Evolutionary conservation across 1,284 basidiomycete species (phyloP), one percentile per base, ranked within the genome.

Genomic region (Ceratobasidium papillatum): DNA sequence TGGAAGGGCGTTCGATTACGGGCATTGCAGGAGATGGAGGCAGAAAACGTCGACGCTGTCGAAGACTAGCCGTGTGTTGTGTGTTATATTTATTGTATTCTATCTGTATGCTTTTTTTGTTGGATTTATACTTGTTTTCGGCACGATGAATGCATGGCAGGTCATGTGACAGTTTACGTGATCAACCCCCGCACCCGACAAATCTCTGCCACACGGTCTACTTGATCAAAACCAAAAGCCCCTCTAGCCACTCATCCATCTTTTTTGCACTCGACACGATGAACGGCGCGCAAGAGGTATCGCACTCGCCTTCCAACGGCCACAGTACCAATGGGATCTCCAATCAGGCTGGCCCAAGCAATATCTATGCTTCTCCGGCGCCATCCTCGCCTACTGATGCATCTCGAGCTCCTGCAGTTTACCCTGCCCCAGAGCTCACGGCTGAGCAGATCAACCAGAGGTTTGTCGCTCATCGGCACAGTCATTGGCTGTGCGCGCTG

Each of bases 1-100:
- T 94, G 93, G 93, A 86, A 88, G 75, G 81, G 89, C 80, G 89
- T 93, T 66, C 87, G 93, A 74, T 87, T 89, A 80, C 86, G 87
- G 75, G 91, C 91, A 7, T 82, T 94, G 51, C 87, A 87, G 76
- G 93, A 94, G 80, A 82, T 94, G 79, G 89, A 91, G 78, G 89
- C 89, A 12, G 76, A 76, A 61, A 76, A 74, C 69, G 62, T 63
- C 49, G 69, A 72, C 34, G 47, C 58, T 3, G 69, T 72, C 25
- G 69, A 63, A 27, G 73, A 74, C 14, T 65, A 73, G 43, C 25
- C 47, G 45, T 19, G 19, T 19, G 45, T 30, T 63, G 32, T 41
- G 25, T 59, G 32, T 41, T 59, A 9, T 63, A 65, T 74, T 75
- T 72, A 72, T 61, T 25, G 32, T 72, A 72, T 62, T 51, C 27